Percentiles rank a stretch among this genome's conserved stretches.
Evolutionary conservation across 169 alveolate species (phyloP).

Genomic region (Miamiensis avidus): DNA sequence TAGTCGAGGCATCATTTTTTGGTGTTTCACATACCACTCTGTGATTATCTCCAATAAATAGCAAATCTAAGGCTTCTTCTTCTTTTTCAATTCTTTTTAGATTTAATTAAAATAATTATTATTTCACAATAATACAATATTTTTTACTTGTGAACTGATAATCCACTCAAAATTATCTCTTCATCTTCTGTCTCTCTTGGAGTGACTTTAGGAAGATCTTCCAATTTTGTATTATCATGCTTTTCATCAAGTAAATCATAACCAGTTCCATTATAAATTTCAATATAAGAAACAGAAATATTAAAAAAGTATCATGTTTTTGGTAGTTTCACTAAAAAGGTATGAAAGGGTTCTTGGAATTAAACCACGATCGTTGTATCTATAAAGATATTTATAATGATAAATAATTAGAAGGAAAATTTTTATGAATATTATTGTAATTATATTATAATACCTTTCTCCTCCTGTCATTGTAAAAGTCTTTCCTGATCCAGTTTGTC

Average conservation of each 20-base stretch:
- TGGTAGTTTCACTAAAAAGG: conserved; percentile 80
- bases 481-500: conserved; percentile 90
- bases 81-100: conserved; percentile 78
- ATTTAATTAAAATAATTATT: no score
- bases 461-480: conserved; percentile 91
- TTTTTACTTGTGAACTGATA: conserved; percentile 80
- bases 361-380: conserved; percentile 84
- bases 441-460: conserved; percentile 45
- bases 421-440: not conserved
- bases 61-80: conserved; percentile 92
- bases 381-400: no score
- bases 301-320: conserved; percentile 73
- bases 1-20: conserved; percentile 93
- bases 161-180: conserved; percentile 85
- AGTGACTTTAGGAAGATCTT: conserved; percentile 83
- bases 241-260: conserved; percentile 90
- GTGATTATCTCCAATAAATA: conserved; percentile 91
- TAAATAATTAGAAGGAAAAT: no score
- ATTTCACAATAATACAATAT: no score
- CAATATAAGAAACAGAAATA: conserved; percentile 82
- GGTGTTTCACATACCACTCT: conserved; percentile 96
- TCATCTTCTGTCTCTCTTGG: conserved; percentile 88
- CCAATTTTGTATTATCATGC: conserved; percentile 73
- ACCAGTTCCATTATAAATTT: conserved; percentile 90
- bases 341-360: conserved; percentile 90